These are phyloP conservation scores for Aquanectria penicillioides DNA, from an alignment of 2,329 filamentous ascomycete genomes.

Conservation along the genomic window DNA sequence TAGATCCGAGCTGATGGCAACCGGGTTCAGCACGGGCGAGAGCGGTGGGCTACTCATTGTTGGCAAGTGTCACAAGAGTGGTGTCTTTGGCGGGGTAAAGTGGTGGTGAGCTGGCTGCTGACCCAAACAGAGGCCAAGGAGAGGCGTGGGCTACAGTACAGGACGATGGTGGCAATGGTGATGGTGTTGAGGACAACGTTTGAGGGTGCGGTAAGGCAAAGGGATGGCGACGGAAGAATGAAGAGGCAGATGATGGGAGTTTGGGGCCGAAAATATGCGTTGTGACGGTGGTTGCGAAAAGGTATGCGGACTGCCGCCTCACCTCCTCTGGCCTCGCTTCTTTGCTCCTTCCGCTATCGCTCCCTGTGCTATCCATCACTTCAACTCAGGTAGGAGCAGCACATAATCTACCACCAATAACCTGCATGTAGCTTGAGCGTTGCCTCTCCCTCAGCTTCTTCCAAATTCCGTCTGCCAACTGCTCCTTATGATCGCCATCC, in stretches of 20 bases:
- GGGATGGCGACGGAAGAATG: slow-evolving; percentile 3
- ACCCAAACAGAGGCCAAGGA: neutral
- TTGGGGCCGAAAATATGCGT: slow-evolving; percentile 10
- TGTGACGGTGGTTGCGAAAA: too few species aligned
- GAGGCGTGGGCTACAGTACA: neutral
- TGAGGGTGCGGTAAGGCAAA: neutral
- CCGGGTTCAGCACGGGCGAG: slow-evolving; percentile 61
- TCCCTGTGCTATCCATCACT: neutral
- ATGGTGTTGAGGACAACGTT: neutral
- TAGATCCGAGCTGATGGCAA: slow-evolving; percentile 64
- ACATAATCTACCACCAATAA: neutral
- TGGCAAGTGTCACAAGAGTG: slow-evolving; percentile 9
- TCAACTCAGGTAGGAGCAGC: neutral
- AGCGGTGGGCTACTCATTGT: slow-evolving; percentile 50
- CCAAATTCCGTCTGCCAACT: neutral
- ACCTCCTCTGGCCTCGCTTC: neutral
- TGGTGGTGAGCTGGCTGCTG: neutral
- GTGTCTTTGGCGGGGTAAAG: neutral
- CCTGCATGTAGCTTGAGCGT: too few species aligned
- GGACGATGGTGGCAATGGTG: neutral
- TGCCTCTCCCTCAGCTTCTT: neutral
- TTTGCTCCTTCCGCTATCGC: slow-evolving; percentile 10
- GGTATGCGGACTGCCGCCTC: slow-evolving; percentile 1
- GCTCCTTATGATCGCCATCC: neutral
- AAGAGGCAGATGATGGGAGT: neutral